A percentile compares a stretch with the other conserved stretches of the same genome.
These are phyloP conservation scores for Colletotrichum sp. DNA, from an alignment of 2,329 filamentous ascomycete species.

Conservation along the genomic window DNA sequence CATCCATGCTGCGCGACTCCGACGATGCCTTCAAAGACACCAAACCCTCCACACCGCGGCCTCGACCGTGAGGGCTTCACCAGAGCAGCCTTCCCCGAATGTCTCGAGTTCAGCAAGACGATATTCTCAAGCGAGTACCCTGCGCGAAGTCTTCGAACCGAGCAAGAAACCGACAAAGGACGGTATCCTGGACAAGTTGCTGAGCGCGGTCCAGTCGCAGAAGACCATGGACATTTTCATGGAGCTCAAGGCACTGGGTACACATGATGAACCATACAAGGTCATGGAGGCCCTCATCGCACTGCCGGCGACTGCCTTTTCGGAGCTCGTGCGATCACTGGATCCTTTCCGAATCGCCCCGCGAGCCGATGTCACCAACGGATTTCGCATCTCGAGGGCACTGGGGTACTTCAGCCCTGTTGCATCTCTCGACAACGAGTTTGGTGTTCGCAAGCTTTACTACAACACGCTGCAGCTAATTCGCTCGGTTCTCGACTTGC, in stretches of 20 bases:
- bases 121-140: neutral
- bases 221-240: slow-evolving; percentile 26
- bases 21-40: slow-evolving; percentile 21
- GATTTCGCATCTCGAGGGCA: slow-evolving; percentile 41
- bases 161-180: neutral
- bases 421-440: slow-evolving; percentile 42
- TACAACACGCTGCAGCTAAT: slow-evolving; percentile 39
- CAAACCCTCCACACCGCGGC: neutral
- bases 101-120: neutral
- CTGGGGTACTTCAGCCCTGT: slow-evolving; percentile 45
- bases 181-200: slow-evolving; percentile 19
- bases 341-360: slow-evolving; percentile 60
- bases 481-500: slow-evolving; percentile 36
- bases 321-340: slow-evolving; percentile 66
- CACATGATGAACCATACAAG: neutral
- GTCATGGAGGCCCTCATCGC: neutral
- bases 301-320: slow-evolving; percentile 63
- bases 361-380: slow-evolving; percentile 53
- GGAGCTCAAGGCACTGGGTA: slow-evolving; percentile 32
- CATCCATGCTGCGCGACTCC: slow-evolving; percentile 27
- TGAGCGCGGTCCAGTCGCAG: slow-evolving; percentile 36
- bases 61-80: neutral
- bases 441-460: slow-evolving; percentile 51
- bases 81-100: neutral
- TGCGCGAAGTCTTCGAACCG: neutral